Evolutionary conservation across 106 monocot genomes (phyloP), one percentile per base, ranked within the genome.

Genomic region (Dioscorea alata): DNA sequence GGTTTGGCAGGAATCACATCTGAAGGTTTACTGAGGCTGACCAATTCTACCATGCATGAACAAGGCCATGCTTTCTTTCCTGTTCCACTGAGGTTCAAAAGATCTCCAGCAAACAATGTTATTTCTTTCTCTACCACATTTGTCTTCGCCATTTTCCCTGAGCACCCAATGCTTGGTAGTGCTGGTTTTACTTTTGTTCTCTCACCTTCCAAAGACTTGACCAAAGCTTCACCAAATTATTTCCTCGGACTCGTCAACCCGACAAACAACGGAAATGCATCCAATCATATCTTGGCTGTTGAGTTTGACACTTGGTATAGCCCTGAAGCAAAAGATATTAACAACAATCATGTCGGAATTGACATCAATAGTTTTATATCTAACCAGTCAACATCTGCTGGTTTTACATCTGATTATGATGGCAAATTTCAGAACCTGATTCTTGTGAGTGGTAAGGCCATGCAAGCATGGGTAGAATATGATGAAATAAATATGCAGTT

Each of bases 381-480:
- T 6, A 23, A 49, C 50, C 50, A 50, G 23, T 49, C 66, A 12
- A 1, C 0, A 13, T 0, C 49, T 4, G 66, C 66, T 12, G 50
- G 66, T 23, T 66, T 50, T 50, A 4, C 23, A 20, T 66, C 66
- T 15, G 19, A 50, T 51, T 7, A 42, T 9, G 17, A 35, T 65
- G 35, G 35, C 17, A 8, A 21, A 0, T 66, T 66, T 49, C 8
- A 66, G 66, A 66, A 51, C 50, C 50, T 66, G 13, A 66, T 20
- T 23, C 68, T 79, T 17, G 28, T 42, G 2, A 79, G 79, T 49
- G 79, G 79, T 34, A 2, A 73, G 12, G 53, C 79, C 2, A 73
- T 79, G 67, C 72, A 73, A 63, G 60, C 68, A 12, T 79, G 79
- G 79, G 28, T 73, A 63, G 79, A 73, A 13, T 73, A 68, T 57